Conservation (phyloP, 2,329 filamentous ascomycete species). For the Beauveria sp. region DNA sequence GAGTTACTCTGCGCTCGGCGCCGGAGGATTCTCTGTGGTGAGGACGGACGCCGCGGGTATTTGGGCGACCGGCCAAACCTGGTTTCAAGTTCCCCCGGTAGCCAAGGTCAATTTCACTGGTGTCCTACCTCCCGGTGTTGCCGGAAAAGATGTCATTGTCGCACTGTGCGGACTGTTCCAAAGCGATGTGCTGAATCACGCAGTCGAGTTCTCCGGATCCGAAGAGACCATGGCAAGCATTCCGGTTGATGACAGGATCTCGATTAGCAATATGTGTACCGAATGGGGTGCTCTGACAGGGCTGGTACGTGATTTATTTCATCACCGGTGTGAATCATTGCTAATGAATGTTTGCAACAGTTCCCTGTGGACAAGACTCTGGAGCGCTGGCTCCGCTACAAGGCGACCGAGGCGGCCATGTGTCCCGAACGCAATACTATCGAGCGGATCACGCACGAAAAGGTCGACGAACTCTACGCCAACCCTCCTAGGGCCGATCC, state of each 20-base stretch:
- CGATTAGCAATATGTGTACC: constrained; percentile 70
- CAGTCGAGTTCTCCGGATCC: constrained; percentile 78
- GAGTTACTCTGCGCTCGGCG: constrained; percentile 72
- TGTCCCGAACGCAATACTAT: constrained; percentile 40
- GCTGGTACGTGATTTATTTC: not conserved
- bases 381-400: constrained; percentile 62
- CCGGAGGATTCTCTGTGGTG: constrained; percentile 68
- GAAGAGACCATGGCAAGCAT: constrained; percentile 69
- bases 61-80: constrained; percentile 66
- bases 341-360: not conserved
- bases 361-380: constrained; percentile 72
- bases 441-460: constrained; percentile 58
- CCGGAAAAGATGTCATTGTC: constrained; percentile 90
- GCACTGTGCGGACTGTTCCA: constrained; percentile 82
- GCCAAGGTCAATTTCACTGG: constrained; percentile 74
- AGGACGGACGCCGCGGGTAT: constrained; percentile 81
- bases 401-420: constrained; percentile 63
- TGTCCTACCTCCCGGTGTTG: constrained; percentile 67
- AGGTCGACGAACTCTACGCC: constrained; percentile 61
- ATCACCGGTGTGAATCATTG: not conserved
- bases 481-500: constrained; percentile 61
- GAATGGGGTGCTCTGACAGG: constrained; percentile 57
- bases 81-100: constrained; percentile 84
- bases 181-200: constrained; percentile 84
- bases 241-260: constrained; percentile 61